Conservation (phyloP, 768 basidiomycete species). For the Lentinula aciculospora region DNA sequence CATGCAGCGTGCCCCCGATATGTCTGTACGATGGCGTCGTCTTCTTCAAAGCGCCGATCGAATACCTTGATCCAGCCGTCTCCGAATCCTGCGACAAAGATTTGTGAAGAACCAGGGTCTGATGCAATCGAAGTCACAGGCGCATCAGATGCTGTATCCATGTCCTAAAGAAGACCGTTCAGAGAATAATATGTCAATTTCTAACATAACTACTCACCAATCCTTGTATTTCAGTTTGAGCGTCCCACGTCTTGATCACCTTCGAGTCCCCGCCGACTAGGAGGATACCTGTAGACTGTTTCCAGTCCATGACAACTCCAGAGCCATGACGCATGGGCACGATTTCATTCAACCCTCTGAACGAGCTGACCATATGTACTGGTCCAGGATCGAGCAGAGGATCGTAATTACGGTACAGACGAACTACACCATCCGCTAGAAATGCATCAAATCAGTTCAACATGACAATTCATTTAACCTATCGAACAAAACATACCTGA, state of each 20-base stretch:
- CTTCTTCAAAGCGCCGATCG: slow-evolving; percentile 82
- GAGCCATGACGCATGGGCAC: slow-evolving; percentile 69
- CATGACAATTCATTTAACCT: background rate
- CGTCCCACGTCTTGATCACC: slow-evolving; percentile 92
- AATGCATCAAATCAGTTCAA: too few relatives aligned
- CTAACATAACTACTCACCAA: slow-evolving; percentile 41
- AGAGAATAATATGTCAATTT: background rate
- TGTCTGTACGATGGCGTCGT: slow-evolving; percentile 75
- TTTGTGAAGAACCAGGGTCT: slow-evolving; percentile 68
- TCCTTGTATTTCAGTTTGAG: slow-evolving; percentile 76
- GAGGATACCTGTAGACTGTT: slow-evolving; percentile 77
- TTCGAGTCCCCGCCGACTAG: slow-evolving; percentile 90
- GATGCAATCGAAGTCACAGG: slow-evolving; percentile 83
- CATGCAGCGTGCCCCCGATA: slow-evolving; percentile 77
- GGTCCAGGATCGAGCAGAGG: slow-evolving; percentile 61
- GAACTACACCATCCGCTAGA: slow-evolving; percentile 86
- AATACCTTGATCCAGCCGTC: slow-evolving; percentile 88
- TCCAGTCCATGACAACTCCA: slow-evolving; percentile 92
- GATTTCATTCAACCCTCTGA: slow-evolving; percentile 81
- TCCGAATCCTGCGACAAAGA: slow-evolving; percentile 87
- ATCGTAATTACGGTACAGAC: slow-evolving; percentile 91
- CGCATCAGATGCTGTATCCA: slow-evolving; percentile 86
- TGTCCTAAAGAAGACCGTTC: slow-evolving; percentile 48
- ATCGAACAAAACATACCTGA: slow-evolving; percentile 48
- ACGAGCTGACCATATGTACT: slow-evolving; percentile 90